Percentiles rank a stretch among this genome's conserved stretches.
Conservation (phyloP, 257 asterid genomes). For the Scutellaria minor region DNA sequence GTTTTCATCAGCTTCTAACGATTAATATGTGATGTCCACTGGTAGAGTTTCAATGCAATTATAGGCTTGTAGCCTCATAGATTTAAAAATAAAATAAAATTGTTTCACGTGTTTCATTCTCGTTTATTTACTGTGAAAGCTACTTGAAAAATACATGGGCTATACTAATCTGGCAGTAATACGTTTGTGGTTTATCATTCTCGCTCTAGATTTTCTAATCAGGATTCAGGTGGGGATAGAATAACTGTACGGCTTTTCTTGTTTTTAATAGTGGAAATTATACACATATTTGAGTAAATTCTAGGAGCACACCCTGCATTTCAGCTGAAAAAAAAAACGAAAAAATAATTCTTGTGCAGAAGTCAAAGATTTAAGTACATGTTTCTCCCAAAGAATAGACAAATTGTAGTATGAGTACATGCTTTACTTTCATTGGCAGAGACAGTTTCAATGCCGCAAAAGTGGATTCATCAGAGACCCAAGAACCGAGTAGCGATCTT, state of each 20-base stretch:
- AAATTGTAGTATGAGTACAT: not conserved
- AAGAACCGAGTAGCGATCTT: constrained; percentile 36
- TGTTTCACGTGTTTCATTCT: too few relatives aligned
- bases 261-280: not conserved
- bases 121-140: not conserved
- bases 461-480: constrained; percentile 36
- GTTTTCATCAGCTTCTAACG: constrained; percentile 9
- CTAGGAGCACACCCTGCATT: constrained; percentile 12
- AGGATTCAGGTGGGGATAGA: not conserved
- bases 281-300: not conserved
- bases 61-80: too few relatives aligned
- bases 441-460: constrained; percentile 32
- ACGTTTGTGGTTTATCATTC: not conserved
- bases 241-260: not conserved
- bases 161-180: not conserved
- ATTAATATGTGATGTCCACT: constrained; percentile 1
- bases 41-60: not conserved
- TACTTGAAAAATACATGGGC: not conserved
- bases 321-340: not conserved
- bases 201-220: not conserved
- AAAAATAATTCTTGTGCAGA: not conserved
- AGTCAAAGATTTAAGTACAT: not conserved
- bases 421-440: constrained; percentile 37
- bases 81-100: too few relatives aligned
- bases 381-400: not conserved